Evolutionary conservation across 2,329 filamentous ascomycete genomes (phyloP).

Genomic region (Metarhizium humberi): DNA sequence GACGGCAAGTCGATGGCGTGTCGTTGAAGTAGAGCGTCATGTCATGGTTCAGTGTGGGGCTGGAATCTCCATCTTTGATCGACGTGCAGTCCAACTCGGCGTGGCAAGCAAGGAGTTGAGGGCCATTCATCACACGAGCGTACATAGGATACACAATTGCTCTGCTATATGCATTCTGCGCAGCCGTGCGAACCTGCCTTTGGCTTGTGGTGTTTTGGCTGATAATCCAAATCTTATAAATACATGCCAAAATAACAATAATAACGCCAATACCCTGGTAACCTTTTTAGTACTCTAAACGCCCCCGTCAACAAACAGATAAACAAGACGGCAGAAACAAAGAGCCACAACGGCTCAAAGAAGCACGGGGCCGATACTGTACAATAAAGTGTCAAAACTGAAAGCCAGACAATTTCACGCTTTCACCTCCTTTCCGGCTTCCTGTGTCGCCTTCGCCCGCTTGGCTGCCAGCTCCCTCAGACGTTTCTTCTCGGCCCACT

Average conservation of each 20-base stretch:
- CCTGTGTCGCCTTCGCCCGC: slow-evolving; percentile 7
- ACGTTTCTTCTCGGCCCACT: slow-evolving; percentile 53
- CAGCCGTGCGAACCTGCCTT: background rate
- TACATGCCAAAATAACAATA: background rate
- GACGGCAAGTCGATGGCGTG: too few species aligned
- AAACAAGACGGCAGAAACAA: background rate
- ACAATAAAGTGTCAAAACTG: background rate
- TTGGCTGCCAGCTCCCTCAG: slow-evolving; percentile 24
- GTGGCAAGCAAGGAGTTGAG: too few species aligned
- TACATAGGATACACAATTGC: background rate
- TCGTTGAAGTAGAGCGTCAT: too few species aligned
- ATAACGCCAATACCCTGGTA: background rate
- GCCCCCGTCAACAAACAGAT: background rate
- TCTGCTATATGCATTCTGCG: background rate
- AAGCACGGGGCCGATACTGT: background rate
- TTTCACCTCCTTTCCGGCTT: background rate
- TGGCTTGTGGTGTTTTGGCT: background rate
- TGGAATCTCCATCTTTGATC: slow-evolving; percentile 3
- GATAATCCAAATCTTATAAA: slow-evolving; percentile 3
- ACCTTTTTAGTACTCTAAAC: background rate
- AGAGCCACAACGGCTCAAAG: background rate
- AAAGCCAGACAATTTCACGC: background rate
- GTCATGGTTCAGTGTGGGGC: background rate
- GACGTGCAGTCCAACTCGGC: too few species aligned
- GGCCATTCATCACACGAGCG: too few species aligned